Conservation (phyloP, 2,329 filamentous ascomycete genomes). For the Arthroderma uncinatum region DNA sequence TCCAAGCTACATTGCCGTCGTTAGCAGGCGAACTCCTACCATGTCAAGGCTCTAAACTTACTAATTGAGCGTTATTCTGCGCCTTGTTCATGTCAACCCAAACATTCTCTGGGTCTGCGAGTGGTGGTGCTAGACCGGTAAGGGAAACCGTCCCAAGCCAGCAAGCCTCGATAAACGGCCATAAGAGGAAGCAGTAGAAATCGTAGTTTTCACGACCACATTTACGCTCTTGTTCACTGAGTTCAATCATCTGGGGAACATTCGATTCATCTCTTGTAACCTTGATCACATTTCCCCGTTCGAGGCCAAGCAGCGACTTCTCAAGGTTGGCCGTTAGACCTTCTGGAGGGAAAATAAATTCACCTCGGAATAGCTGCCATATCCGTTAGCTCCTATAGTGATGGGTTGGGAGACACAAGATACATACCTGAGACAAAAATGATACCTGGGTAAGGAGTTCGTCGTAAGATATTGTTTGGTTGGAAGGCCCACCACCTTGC, state of each 20-base stretch:
- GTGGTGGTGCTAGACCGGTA: conserved; percentile 71
- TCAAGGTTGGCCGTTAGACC: conserved; percentile 71
- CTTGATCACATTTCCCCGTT: conserved; percentile 65
- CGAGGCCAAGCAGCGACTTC: conserved; percentile 64
- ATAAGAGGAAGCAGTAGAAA: conserved; percentile 97
- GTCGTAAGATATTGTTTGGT: conserved; percentile 65
- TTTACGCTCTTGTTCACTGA: conserved; percentile 63
- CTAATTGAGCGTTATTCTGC: conserved; percentile 70
- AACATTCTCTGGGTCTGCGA: conserved; percentile 45
- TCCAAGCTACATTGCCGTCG: conserved; percentile 51
- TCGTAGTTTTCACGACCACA: conserved; percentile 89
- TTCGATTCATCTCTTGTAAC: conserved; percentile 47
- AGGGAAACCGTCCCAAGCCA: conserved; percentile 87
- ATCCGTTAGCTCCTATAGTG: neutral
- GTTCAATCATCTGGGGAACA: conserved; percentile 55
- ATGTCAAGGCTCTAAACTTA: conserved; percentile 33
- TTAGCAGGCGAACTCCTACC: conserved; percentile 16
- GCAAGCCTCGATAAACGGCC: conserved; percentile 91
- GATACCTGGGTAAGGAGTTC: conserved; percentile 67
- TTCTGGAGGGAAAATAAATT: conserved; percentile 92
- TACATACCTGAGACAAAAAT: conserved; percentile 61
- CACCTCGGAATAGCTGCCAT: conserved; percentile 68
- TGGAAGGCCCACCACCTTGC: conserved; percentile 69
- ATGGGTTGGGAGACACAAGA: conserved; percentile 11
- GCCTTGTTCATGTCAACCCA: conserved; percentile 72